These are phyloP conservation scores for Umbelopsis sp. DNA, from an alignment of 371 early-diverging fungal species.

Conservation along the genomic window DNA sequence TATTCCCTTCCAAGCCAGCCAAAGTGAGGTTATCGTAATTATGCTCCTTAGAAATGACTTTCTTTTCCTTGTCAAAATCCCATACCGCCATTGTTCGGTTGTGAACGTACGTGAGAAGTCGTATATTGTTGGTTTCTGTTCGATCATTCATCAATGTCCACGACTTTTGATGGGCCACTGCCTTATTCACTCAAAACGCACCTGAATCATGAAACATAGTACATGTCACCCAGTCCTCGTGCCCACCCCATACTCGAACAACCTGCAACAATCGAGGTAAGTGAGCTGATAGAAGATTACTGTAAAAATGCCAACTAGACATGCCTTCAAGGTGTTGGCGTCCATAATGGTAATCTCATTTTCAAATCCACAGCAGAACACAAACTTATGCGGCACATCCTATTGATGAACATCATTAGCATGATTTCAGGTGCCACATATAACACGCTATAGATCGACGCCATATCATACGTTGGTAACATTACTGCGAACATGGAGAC, in stretches of 20 bases:
- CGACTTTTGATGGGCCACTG: no score
- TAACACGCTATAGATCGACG: constrained; percentile 19
- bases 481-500: constrained; percentile 47
- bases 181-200: constrained; percentile 26
- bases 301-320: constrained; percentile 8
- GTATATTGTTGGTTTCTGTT: constrained; percentile 26
- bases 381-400: constrained; percentile 31
- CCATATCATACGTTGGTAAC: constrained; percentile 22
- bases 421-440: neutral
- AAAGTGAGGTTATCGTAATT: constrained; percentile 6
- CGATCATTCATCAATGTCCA: neutral
- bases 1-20: neutral
- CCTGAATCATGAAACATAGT: constrained; percentile 62
- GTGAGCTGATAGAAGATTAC: constrained; percentile 20
- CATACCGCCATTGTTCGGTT: constrained; percentile 53
- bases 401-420: neutral
- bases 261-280: constrained; percentile 42
- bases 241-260: constrained; percentile 70
- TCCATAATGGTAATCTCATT: constrained; percentile 52
- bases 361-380: constrained; percentile 50
- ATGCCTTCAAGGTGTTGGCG: constrained; percentile 53
- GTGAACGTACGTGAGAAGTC: constrained; percentile 45
- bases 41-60: constrained; percentile 45
- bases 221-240: constrained; percentile 67
- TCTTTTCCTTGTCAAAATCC: constrained; percentile 51